Conservation (phyloP, 345 rosid genomes). For the Eutrema heterophyllum region DNA sequence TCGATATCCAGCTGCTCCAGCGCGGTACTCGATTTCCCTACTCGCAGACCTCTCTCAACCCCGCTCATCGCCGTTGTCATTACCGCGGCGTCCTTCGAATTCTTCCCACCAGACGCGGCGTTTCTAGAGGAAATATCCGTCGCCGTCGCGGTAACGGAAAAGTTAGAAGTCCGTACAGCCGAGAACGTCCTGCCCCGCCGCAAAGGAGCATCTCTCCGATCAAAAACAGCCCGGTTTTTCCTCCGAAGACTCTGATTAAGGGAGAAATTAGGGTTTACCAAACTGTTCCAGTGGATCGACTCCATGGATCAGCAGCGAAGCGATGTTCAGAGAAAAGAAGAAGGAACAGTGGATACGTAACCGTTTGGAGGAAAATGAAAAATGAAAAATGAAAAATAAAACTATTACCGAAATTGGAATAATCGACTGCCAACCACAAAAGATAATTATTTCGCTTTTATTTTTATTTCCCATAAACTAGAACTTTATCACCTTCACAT, state of each 20-base stretch:
- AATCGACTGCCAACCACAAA: slow-evolving; percentile 31
- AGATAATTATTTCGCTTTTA: background rate
- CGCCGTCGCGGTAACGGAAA: slow-evolving; percentile 16
- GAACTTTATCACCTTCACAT: background rate
- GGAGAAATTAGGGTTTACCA: slow-evolving; percentile 2
- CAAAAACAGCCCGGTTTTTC: background rate
- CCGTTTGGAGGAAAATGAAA: slow-evolving; percentile 17
- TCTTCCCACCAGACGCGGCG: background rate
- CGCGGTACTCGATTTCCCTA: slow-evolving; percentile 52
- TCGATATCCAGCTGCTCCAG: slow-evolving; percentile 91
- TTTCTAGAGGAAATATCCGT: slow-evolving; percentile 11
- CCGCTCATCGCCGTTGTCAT: slow-evolving; percentile 13
- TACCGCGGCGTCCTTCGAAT: slow-evolving; percentile 5
- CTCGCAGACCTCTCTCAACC: slow-evolving; percentile 4
- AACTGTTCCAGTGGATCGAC: slow-evolving; percentile 24
- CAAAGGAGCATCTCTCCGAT: slow-evolving; percentile 20
- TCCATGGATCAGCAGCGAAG: slow-evolving; percentile 27
- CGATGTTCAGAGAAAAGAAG: background rate
- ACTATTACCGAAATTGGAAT: slow-evolving; percentile 4
- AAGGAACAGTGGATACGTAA: slow-evolving; percentile 8
- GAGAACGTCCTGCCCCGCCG: slow-evolving; percentile 19
- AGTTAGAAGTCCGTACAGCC: background rate
- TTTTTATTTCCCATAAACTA: background rate
- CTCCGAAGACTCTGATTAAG: slow-evolving; percentile 9
- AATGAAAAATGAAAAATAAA: background rate